A percentile compares a stretch with the other conserved stretches of the same genome.
phyloP scores from a whole-genome alignment of 257 asterid species.

The Thymus mandschuricus region DNA sequence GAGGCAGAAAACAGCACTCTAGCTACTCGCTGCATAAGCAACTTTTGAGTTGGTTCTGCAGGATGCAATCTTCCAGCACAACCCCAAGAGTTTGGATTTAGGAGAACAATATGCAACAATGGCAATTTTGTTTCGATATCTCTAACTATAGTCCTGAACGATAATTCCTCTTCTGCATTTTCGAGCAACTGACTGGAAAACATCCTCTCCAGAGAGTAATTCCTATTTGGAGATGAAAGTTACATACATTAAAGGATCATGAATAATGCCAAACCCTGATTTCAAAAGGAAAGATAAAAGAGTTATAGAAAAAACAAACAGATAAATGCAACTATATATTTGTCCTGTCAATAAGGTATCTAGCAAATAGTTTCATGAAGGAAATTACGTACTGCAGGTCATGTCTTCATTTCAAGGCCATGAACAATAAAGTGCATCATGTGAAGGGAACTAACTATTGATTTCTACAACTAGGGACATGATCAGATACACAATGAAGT shows the following conservation, averaged over 20 bases:
- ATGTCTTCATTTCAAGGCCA: neutral
- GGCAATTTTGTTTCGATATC: constrained; percentile 66
- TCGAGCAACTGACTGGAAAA: constrained; percentile 74
- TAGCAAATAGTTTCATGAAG: constrained; percentile 19
- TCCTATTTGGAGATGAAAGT: constrained; percentile 46
- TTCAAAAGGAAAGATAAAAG: constrained; percentile 3
- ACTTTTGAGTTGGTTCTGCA: constrained; percentile 49
- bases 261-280: constrained; percentile 13
- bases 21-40: constrained; percentile 58
- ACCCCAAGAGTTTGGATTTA: constrained; percentile 86
- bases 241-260: constrained; percentile 15
- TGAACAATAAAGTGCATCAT: neutral
- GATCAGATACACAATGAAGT: neutral
- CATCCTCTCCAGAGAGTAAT: constrained; percentile 72
- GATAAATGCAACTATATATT: neutral
- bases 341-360: constrained; percentile 6
- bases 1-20: constrained; percentile 71
- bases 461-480: constrained; percentile 9
- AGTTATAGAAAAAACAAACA: neutral
- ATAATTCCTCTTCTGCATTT: constrained; percentile 84
- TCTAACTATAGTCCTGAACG: constrained; percentile 79
- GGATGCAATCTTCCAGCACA: constrained; percentile 52
- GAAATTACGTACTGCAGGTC: neutral
- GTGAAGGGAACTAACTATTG: neutral
- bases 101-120: constrained; percentile 67